A percentile compares a stretch with the other conserved stretches of the same genome.
phyloP scores from a whole-genome alignment of 371 early-diverging fungal species.

The Thermomucor indicae-seudaticae region DNA sequence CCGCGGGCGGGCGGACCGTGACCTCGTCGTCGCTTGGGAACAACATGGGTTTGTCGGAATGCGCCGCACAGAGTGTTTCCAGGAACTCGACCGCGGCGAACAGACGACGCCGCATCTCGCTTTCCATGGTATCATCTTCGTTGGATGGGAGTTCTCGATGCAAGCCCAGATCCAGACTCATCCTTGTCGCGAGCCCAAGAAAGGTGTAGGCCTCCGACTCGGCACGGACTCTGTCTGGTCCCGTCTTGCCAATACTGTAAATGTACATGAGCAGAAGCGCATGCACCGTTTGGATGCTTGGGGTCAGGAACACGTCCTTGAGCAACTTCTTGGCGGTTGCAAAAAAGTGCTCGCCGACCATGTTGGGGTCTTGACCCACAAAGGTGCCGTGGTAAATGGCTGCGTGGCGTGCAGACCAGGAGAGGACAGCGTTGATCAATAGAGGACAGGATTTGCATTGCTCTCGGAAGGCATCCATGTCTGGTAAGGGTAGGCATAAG shows the following conservation, averaged over 20 bases:
- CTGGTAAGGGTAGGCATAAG: conserved; percentile 21
- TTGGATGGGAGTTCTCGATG: conserved; percentile 21
- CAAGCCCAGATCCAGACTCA: conserved; percentile 38
- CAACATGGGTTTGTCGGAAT: conserved; percentile 40
- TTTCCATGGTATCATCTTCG: not conserved
- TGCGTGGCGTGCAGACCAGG: conserved; percentile 48
- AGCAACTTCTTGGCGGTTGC: conserved; percentile 26
- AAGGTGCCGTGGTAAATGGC: conserved; percentile 42
- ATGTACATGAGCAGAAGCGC: conserved; percentile 45
- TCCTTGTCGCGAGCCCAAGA: conserved; percentile 43
- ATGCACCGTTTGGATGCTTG: conserved; percentile 36
- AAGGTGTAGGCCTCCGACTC: conserved; percentile 47
- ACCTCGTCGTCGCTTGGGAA: conserved; percentile 26
- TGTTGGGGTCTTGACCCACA: conserved; percentile 40
- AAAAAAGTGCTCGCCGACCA: conserved; percentile 38
- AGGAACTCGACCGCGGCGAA: conserved; percentile 40
- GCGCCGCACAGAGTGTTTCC: conserved; percentile 35
- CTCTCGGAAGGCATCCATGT: conserved; percentile 13
- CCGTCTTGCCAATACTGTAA: conserved; percentile 41
- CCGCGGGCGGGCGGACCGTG: conserved; percentile 16
- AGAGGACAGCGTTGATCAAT: conserved; percentile 32
- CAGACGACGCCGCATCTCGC: conserved; percentile 27
- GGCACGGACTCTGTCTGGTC: conserved; percentile 15
- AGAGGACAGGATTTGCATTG: conserved; percentile 19
- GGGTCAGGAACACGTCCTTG: conserved; percentile 27